Evolutionary conservation across 495 filamentous ascomycete species (phyloP), one percentile per base, ranked within the genome.

Genomic region (Aspergillus affinis): DNA sequence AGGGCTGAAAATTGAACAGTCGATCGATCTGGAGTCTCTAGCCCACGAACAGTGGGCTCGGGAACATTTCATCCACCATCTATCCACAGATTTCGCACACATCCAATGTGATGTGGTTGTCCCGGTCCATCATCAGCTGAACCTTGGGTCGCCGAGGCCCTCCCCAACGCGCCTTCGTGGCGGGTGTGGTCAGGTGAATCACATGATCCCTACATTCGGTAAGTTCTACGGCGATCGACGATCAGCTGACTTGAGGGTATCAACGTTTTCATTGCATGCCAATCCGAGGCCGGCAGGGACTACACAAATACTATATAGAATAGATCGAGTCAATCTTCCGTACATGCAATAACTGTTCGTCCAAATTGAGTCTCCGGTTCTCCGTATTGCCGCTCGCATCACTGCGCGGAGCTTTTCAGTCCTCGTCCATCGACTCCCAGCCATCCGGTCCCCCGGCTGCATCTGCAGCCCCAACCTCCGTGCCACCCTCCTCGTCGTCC

Each of bases 341-440:
- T 19, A 49, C 47, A 49, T 49, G 13, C 47, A 49, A 18, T 13
- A 48, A 48, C 23, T 49, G 12, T 8, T 10, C 9, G 15, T 41
- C 36, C 36, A 10, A 41, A 41, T 41, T 10, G 36, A 41, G 36
- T 41, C 10, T 41, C 32, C 36, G 36, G 15, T 8, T 4, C 41
- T 52, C 47, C 30, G 44, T 18, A 17, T 26, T 26, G 23, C 48
- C 15, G 18, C 50, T 58, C 46, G 17, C 19, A 59, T 47, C 48
- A 6, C 23, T 20, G 48, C 18, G 46, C 46, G 20, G 9, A 45
- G 20, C 41, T 26, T 15, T 27, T 60, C 45, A 87, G 68, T 90
- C 87, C 74, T 96, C 93, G 61, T 96, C 91, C 93, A 96, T 96
- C 36, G 89, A 93, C 74, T 96, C 92, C 79, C 87, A 93, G 18